These are phyloP conservation scores for Trametes maxima DNA, from an alignment of 768 basidiomycete genomes.

Conservation along the genomic window DNA sequence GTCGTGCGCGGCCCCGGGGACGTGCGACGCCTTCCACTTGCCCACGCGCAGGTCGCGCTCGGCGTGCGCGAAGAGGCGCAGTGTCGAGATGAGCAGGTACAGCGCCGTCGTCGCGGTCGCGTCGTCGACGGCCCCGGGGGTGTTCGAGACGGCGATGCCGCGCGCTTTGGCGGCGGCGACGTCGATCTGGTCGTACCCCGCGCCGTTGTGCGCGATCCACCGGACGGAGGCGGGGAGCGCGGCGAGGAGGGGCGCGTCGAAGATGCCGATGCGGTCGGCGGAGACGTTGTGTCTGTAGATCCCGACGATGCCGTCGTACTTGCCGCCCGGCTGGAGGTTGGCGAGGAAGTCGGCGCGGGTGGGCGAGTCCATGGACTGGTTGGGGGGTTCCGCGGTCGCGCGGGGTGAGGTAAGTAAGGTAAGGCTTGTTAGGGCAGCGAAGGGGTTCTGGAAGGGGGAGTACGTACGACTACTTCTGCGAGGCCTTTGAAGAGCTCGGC, in stretches of 20 bases:
- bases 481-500: slow-evolving; percentile 63
- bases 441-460: not conserved
- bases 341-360: slow-evolving; percentile 67
- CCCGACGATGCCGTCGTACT: slow-evolving; percentile 73
- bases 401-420: not conserved
- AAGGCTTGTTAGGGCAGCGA: not conserved
- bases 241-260: slow-evolving; percentile 77
- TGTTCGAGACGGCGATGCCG: slow-evolving; percentile 84
- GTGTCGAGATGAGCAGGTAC: slow-evolving; percentile 76
- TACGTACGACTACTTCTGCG: slow-evolving; percentile 76
- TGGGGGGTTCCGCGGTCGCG: not conserved
- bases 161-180: slow-evolving; percentile 69
- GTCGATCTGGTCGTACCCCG: slow-evolving; percentile 90
- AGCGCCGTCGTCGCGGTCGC: slow-evolving; percentile 89
- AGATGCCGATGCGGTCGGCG: slow-evolving; percentile 65
- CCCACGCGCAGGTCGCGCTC: slow-evolving; percentile 58
- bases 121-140: slow-evolving; percentile 88
- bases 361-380: slow-evolving; percentile 27
- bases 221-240: slow-evolving; percentile 66
- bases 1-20: slow-evolving; percentile 57
- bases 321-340: slow-evolving; percentile 63
- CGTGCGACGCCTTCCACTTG: slow-evolving; percentile 61
- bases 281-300: slow-evolving; percentile 82
- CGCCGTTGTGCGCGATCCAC: slow-evolving; percentile 92
- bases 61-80: slow-evolving; percentile 70